phyloP scores from a whole-genome alignment of 2,329 filamentous ascomycete species.

The Macroventuria anomochaeta region DNA sequence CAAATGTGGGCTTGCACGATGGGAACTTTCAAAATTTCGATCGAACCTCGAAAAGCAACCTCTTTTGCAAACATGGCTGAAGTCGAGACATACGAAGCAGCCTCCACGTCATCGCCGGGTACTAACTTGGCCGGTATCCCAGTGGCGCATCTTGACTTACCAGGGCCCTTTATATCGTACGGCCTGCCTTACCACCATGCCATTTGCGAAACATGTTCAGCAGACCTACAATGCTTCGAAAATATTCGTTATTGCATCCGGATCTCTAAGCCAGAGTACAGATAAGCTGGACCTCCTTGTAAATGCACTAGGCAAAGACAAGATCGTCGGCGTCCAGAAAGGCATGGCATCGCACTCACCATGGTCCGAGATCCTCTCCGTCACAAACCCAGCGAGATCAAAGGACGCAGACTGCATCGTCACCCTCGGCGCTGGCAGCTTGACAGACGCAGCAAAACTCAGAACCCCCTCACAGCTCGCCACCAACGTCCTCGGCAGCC shows the following conservation, averaged over 20 bases:
- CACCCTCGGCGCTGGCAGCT: slow-evolving; percentile 61
- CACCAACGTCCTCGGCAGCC: slow-evolving; percentile 11
- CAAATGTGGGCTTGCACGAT: not conserved
- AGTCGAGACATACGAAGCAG: slow-evolving; percentile 14
- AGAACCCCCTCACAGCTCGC: slow-evolving; percentile 9
- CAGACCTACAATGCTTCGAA: slow-evolving; percentile 54
- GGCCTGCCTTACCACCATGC: slow-evolving; percentile 56
- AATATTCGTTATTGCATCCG: slow-evolving; percentile 61
- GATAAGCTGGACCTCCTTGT: slow-evolving; percentile 53
- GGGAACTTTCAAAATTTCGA: not conserved
- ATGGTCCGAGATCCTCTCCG: slow-evolving; percentile 60
- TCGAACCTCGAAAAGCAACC: no score
- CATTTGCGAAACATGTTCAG: slow-evolving; percentile 54
- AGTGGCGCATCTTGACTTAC: slow-evolving; percentile 18
- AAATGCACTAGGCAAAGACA: slow-evolving; percentile 47
- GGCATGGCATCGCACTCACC: slow-evolving; percentile 63
- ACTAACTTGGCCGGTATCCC: slow-evolving; percentile 16
- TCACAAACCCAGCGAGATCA: slow-evolving; percentile 51
- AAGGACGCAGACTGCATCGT: slow-evolving; percentile 58
- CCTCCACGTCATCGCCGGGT: slow-evolving; percentile 15
- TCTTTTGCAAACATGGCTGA: slow-evolving; percentile 1
- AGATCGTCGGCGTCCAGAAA: slow-evolving; percentile 55
- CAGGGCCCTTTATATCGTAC: slow-evolving; percentile 54
- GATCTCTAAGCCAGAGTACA: slow-evolving; percentile 57
- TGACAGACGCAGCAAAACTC: slow-evolving; percentile 65